Conservation (phyloP, 306 rosid species). For the Quillaja saponaria region DNA sequence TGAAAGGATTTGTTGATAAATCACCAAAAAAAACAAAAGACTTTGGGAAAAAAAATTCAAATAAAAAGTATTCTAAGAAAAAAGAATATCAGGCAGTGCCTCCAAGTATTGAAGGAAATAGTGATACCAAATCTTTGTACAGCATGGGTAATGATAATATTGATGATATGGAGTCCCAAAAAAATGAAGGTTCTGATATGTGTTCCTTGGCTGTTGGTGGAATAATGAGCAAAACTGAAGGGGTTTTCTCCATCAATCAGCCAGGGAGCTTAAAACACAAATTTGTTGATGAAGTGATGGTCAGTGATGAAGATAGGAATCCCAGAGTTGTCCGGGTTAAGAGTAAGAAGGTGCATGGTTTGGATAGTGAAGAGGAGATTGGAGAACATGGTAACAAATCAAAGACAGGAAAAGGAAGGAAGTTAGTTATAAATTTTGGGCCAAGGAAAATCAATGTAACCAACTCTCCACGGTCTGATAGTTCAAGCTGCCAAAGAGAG, state of each 20-base stretch:
- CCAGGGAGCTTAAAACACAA: slow-evolving; percentile 71
- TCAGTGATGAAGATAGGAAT: slow-evolving; percentile 76
- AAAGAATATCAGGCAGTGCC: slow-evolving; percentile 49
- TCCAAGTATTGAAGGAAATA: slow-evolving; percentile 61
- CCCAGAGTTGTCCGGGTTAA: slow-evolving; percentile 76
- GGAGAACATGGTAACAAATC: slow-evolving; percentile 59
- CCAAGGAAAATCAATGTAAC: slow-evolving; percentile 82
- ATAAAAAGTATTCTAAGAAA: slow-evolving; percentile 62
- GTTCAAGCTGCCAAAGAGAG: slow-evolving; percentile 81
- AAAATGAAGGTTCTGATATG: slow-evolving; percentile 57
- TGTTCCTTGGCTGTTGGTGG: slow-evolving; percentile 72
- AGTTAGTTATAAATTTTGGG: slow-evolving; percentile 87
- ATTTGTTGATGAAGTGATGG: slow-evolving; percentile 94
- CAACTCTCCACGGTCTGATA: slow-evolving; percentile 81
- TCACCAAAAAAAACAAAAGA: slow-evolving; percentile 74
- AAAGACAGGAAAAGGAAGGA: slow-evolving; percentile 76
- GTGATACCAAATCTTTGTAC: slow-evolving; percentile 53
- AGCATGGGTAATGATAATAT: slow-evolving; percentile 58
- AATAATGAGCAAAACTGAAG: slow-evolving; percentile 65
- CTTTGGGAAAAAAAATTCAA: slow-evolving; percentile 66
- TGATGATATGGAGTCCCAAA: slow-evolving; percentile 53
- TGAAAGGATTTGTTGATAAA: slow-evolving; percentile 69
- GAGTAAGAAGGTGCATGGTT: slow-evolving; percentile 54
- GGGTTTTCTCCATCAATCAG: slow-evolving; percentile 48
- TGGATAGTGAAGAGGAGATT: slow-evolving; percentile 71